Conservation (phyloP, 495 filamentous ascomycete species). For the Penicillium subrubescens region DNA sequence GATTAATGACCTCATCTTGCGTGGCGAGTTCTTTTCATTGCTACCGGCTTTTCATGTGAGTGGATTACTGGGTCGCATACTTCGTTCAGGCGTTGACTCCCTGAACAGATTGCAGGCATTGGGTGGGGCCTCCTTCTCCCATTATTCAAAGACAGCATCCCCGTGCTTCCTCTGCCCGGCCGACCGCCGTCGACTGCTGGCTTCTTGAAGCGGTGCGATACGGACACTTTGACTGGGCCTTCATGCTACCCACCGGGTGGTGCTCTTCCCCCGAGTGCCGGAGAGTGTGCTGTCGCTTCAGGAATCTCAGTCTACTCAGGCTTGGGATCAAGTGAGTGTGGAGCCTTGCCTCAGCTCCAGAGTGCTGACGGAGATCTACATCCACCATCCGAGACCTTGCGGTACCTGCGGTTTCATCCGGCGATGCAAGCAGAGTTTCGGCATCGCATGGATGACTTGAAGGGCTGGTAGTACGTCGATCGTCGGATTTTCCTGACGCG, state of each 20-base stretch:
- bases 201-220: neutral
- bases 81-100: neutral
- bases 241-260: neutral
- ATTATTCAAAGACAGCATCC: neutral
- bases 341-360: slow-evolving; percentile 22
- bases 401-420: neutral
- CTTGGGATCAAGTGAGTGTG: slow-evolving; percentile 43
- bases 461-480: slow-evolving; percentile 40
- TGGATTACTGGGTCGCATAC: neutral
- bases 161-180: neutral
- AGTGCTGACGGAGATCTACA: neutral
- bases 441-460: slow-evolving; percentile 50
- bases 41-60: neutral
- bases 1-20: neutral
- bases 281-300: neutral
- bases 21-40: neutral
- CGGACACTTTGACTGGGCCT: neutral
- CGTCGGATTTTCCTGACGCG: neutral
- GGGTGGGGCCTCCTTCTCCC: neutral
- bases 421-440: neutral
- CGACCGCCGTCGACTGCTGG: neutral
- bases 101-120: neutral
- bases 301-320: neutral
- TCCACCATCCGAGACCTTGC: neutral
- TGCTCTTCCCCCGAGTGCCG: neutral